Base-by-base conservation (phyloP, 306 rosid genomes). In the Cicer cuneatum region DNA sequence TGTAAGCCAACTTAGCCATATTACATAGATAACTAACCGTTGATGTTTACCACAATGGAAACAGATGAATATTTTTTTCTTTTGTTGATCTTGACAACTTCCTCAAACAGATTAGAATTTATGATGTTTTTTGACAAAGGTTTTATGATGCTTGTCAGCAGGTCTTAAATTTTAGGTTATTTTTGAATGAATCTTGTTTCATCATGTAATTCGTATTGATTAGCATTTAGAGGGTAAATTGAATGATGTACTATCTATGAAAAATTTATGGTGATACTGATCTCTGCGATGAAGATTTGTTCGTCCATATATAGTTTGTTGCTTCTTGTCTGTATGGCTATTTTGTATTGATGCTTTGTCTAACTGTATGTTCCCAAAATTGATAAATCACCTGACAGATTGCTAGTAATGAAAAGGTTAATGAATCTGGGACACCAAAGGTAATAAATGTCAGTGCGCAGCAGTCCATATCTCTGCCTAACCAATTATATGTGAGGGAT, bases 381-480 rank as follows among this genome's bases (percentile, higher is more conserved):
- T 77, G 68, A 79, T 82, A 78, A 71, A 71, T 82, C 80, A 71
- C 74, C 83, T 81, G 43, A 35, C 86, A 94, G 99, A 79, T 81
- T 77, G 74, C 73, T 40, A 81, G 72, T 64, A 81, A 82, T 59
- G 95, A 87, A 78, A 91, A 81, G 81, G 83, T 82, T 70, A 70
- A 76, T 78, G 95, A 75, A 74, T 76, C 75, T 37, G 85, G 83
- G 66, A 81, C 86, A 66, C 64, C 92, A 56, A 87, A 82, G 82
- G 77, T 77, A 45, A 81, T 74, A 53, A 75, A 64, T 81, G 75
- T 72, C 52, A 73, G 78, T 79, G 85, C 78, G 43, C 80, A 85
- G 73, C 90, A 86, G 66, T 74, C 57, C 41, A 14, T 69, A 71
- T 62, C 88, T 80, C 69, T 81, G 65, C 82, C 84, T 53, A 74